These are phyloP conservation scores for Calendula officinalis DNA, from an alignment of 129 eudicot species.

Conservation along the genomic window DNA sequence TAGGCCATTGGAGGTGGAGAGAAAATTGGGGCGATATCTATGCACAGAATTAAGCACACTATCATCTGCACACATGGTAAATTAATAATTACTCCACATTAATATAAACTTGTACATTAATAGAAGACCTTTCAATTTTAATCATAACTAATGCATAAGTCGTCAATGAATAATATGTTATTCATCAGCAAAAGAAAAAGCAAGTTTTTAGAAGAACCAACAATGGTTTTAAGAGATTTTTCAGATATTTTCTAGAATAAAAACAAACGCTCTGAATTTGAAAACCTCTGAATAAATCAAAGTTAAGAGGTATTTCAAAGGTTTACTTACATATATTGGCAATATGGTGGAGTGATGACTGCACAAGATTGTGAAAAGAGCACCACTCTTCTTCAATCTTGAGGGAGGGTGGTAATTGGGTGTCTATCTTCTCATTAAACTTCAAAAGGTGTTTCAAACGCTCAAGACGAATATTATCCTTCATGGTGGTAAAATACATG, in stretches of 20 bases:
- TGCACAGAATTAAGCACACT: slow-evolving; percentile 61
- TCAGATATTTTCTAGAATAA: too few relatives aligned
- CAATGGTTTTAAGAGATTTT: too few relatives aligned
- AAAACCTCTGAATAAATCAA: too few relatives aligned
- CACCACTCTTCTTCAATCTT: slow-evolving; percentile 90
- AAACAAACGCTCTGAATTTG: too few relatives aligned
- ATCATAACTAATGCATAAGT: too few relatives aligned
- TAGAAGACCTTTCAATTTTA: too few relatives aligned
- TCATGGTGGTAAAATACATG: slow-evolving; percentile 27
- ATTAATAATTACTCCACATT: slow-evolving; percentile 12
- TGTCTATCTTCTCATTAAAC: slow-evolving; percentile 34
- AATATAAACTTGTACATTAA: slow-evolving; percentile 8
- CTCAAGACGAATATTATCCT: slow-evolving; percentile 74
- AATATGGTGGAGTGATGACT: slow-evolving; percentile 68
- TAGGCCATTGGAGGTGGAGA: slow-evolving; percentile 46
- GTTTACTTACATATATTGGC: slow-evolving; percentile 60
- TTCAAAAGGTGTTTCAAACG: slow-evolving; percentile 45
- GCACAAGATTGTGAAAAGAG: slow-evolving; percentile 68
- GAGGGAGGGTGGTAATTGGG: slow-evolving; percentile 16
- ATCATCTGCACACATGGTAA: slow-evolving; percentile 51
- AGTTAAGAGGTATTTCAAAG: too few relatives aligned
- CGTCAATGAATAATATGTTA: too few relatives aligned
- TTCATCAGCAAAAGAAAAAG: too few relatives aligned
- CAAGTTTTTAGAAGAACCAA: too few relatives aligned
- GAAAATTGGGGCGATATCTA: slow-evolving; percentile 75